phyloP scores from a whole-genome alignment of 176 grass and related monocot species.

The Calamus simplicifolius region DNA sequence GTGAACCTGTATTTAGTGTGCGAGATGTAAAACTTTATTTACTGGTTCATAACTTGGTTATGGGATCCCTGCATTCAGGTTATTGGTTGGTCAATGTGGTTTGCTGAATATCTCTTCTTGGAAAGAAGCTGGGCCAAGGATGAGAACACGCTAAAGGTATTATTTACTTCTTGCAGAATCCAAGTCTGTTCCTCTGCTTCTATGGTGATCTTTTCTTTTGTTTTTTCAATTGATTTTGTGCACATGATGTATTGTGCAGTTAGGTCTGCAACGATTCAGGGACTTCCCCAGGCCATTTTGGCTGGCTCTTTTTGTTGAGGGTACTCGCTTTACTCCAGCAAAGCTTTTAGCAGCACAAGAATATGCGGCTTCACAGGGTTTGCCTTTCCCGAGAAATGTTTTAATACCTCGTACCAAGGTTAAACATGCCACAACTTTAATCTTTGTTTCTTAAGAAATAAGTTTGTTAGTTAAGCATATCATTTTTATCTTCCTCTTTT shows the following conservation, averaged over 20 bases:
- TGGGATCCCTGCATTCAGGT: slow-evolving; percentile 26
- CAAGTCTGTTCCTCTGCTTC: too few species aligned
- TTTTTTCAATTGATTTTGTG: too few species aligned
- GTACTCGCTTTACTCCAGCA: slow-evolving; percentile 68
- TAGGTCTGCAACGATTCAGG: slow-evolving; percentile 62
- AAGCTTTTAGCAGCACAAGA: slow-evolving; percentile 86
- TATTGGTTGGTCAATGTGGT: slow-evolving; percentile 94
- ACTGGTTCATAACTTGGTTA: not conserved
- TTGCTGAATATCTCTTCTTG: slow-evolving; percentile 81
- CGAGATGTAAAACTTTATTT: not conserved
- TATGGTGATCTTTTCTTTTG: too few species aligned
- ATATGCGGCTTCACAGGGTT: slow-evolving; percentile 72
- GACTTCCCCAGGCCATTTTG: slow-evolving; percentile 95
- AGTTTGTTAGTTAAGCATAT: too few species aligned
- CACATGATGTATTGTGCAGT: slow-evolving; percentile 25
- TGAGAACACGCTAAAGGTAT: slow-evolving; percentile 71
- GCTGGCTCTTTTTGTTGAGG: slow-evolving; percentile 89
- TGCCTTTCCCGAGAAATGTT: slow-evolving; percentile 73
- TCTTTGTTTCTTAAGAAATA: too few species aligned
- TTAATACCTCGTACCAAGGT: slow-evolving; percentile 98
- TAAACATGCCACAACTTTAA: not conserved
- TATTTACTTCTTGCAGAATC: not conserved
- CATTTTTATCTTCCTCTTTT: too few species aligned
- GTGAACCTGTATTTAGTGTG: not conserved
- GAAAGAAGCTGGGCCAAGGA: slow-evolving; percentile 89